Evolutionary conservation across 805 yeast species (phyloP), one percentile per base, ranked within the genome.

Genomic region (Saccharomyces kudriavzevii): DNA sequence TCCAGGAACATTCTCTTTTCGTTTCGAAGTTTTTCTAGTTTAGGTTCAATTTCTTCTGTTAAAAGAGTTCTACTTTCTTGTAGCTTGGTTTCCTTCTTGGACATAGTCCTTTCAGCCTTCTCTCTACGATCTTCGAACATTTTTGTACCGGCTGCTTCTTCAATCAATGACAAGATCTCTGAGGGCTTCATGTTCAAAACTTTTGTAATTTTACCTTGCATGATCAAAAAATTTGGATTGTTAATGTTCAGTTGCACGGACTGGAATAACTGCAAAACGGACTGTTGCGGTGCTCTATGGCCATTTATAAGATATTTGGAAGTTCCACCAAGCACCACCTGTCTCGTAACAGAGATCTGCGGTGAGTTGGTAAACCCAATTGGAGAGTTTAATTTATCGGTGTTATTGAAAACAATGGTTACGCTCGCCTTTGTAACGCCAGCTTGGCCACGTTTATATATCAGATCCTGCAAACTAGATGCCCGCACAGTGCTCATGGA

Each of bases 121-220:
- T 87, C 96, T 62, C 92, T 84, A 58, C 97, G 81, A 57, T 90
- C 96, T 69, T 94, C 98, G 65, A 89, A 94, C 78, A 92, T 88
- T 58, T 92, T 83, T 0, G 99, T 94, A 5, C 99, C 99, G 0
- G 99, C 96, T 0, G 99, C 99, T 71, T 94, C 99, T 70, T 94
- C 99, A 52, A 94, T 89, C 60, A 94, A 77, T 4, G 96, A 84
- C 58, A 94, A 71, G 45, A 92, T 87, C 69, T 94, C 98, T 1
- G 82, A 74, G 0, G 99, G 96, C 62, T 88, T 89, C 98, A 94
- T 94, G 69, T 94, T 94, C 63, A 94, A 77, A 58, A 94, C 97
- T 69, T 94, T 92, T 31, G 99, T 95, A 72, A 95, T 94, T 67
- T 90, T 89, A 56, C 99, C 99, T 72, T 94, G 99, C 99, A 95